These are phyloP conservation scores for Tolypocladium ovalisporum DNA, from an alignment of 2,329 filamentous ascomycete genomes.

Conservation along the genomic window DNA sequence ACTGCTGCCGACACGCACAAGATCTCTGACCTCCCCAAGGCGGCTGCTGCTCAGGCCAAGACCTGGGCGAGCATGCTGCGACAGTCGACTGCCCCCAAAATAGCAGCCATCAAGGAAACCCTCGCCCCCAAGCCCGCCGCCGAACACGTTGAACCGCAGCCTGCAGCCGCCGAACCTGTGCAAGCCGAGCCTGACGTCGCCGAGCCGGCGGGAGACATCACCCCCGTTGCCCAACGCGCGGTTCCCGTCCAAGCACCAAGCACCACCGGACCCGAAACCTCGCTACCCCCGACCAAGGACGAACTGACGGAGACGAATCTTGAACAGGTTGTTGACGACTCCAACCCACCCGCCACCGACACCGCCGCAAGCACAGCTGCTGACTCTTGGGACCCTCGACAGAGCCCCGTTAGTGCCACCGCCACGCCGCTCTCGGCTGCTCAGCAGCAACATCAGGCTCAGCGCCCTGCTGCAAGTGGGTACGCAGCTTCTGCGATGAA, in stretches of 20 bases:
- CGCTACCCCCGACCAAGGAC: slow-evolving; percentile 62
- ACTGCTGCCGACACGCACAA: slow-evolving; percentile 19
- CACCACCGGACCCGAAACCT: slow-evolving; percentile 37
- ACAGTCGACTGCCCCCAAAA: slow-evolving; percentile 46
- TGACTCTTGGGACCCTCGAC: slow-evolving; percentile 70
- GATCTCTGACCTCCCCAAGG: slow-evolving; percentile 23
- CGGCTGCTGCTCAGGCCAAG: slow-evolving; percentile 34
- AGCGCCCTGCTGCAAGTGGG: slow-evolving; percentile 46
- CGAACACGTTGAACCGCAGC: slow-evolving; percentile 23
- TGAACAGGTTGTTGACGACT: slow-evolving; percentile 77
- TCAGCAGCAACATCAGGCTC: slow-evolving; percentile 50
- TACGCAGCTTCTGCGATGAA: slow-evolving; percentile 77
- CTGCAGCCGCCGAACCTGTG: slow-evolving; percentile 19
- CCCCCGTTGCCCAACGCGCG: slow-evolving; percentile 21
- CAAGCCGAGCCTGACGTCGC: slow-evolving; percentile 22
- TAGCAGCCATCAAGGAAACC: slow-evolving; percentile 15
- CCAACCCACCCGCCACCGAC: slow-evolving; percentile 63
- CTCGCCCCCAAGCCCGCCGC: slow-evolving; percentile 27
- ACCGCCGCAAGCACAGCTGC: slow-evolving; percentile 84
- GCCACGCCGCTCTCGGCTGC: slow-evolving; percentile 56
- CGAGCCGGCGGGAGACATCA: slow-evolving; percentile 22
- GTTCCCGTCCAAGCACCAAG: slow-evolving; percentile 10
- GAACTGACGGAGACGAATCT: slow-evolving; percentile 87
- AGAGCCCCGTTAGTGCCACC: slow-evolving; percentile 44
- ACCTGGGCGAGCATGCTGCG: slow-evolving; percentile 71